Evolutionary conservation across 345 rosid genomes (phyloP).

Genomic region (Geranium brycei): DNA sequence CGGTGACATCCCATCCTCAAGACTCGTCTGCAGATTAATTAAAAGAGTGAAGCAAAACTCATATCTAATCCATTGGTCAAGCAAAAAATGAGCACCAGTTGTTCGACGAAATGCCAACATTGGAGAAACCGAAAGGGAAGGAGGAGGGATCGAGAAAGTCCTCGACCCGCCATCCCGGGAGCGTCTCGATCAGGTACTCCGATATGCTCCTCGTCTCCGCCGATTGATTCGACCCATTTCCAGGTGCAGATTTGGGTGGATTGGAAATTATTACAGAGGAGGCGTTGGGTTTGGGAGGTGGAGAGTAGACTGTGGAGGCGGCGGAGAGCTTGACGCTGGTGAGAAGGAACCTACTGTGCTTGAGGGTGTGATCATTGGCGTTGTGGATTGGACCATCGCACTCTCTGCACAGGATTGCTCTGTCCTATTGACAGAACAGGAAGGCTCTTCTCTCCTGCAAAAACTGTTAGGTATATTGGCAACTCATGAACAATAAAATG

Average conservation of each 20-base stretch:
- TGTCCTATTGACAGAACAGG: constrained; percentile 86
- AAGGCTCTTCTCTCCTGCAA: constrained; percentile 63
- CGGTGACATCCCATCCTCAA: no score
- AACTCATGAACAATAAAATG: no score
- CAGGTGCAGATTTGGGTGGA: no score
- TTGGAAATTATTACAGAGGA: not conserved
- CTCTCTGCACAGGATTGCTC: constrained; percentile 77
- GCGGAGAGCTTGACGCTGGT: constrained; percentile 74
- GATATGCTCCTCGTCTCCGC: constrained; percentile 36
- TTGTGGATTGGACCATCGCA: constrained; percentile 70
- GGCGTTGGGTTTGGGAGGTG: not conserved
- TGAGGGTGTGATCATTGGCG: constrained; percentile 61
- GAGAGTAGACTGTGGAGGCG: constrained; percentile 28
- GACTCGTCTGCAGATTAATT: no score
- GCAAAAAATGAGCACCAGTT: no score
- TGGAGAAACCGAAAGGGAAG: no score
- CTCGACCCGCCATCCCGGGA: constrained; percentile 76
- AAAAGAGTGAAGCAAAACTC: no score
- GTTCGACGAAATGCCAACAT: no score
- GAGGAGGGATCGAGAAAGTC: constrained; percentile 56
- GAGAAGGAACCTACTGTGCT: constrained; percentile 71
- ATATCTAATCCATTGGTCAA: no score
- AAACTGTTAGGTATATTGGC: no score
- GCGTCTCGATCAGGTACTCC: constrained; percentile 45
- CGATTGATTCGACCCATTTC: not conserved